Base-by-base conservation (phyloP, 805 yeast species). In the Teunomyces stri region DNA sequence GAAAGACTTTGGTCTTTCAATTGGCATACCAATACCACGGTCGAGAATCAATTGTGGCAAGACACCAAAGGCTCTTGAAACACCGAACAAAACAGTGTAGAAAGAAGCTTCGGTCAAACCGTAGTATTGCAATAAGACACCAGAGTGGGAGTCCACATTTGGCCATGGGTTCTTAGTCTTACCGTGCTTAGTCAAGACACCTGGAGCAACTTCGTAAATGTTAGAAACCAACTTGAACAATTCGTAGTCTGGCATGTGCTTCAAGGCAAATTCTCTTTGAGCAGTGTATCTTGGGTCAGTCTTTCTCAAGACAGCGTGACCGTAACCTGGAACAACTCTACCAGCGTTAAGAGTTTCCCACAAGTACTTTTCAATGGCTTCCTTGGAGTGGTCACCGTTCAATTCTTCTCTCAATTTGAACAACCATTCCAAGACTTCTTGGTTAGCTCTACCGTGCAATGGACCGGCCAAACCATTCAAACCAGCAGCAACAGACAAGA, bases 161-260 rank as follows among this genome's bases (percentile, higher is more conserved):
- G 94, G 94, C 78, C 78, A 84, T 53, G 94, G 94, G 75, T 87
- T 87, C 75, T 85, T 83, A 64, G 91, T 85, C 76, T 87, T 87
- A 50, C 94, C 92, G 70, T 87, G 92, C 70, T 82, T 70, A 54
- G 79, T 81, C 60, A 87, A 73, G 37, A 87, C 91, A 50, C 76
- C 79, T 47, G 94, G 92, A 29, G 90, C 92, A 51, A 86, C 78
- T 58, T 80, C 75, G 60, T 84, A 82, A 49, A 85, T 70, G 66
- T 78, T 76, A 54, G 80, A 73, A 56, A 87, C 91, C 58, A 87
- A 75, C 65, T 79, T 72, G 75, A 84, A 84, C 60, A 82, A 74
- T 44, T 76, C 79, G 65, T 85, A 85, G 60, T 79, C 72, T 45
- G 80, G 75, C 72, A 84, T 81, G 65, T 65, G 81, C 76, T 58